These are phyloP conservation scores for Apostasia ramifera DNA, from an alignment of 106 monocot genomes.

Conservation along the genomic window DNA sequence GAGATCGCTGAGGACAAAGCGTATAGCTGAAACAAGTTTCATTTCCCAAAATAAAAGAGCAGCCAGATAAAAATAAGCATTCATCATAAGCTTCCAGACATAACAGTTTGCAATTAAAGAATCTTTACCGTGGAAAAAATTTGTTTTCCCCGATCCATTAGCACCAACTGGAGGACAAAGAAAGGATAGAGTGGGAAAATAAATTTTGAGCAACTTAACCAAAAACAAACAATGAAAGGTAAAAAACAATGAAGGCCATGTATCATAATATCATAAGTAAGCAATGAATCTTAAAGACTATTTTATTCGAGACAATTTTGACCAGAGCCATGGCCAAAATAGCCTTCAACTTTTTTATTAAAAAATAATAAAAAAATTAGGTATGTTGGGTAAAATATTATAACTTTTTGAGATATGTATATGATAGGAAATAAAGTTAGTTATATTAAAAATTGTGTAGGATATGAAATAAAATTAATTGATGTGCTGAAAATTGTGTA, in stretches of 20 bases:
- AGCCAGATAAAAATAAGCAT: conserved; percentile 5
- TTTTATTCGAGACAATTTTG: too few species aligned
- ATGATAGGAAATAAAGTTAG: too few species aligned
- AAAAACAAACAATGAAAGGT: background rate
- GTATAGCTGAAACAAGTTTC: conserved; percentile 57
- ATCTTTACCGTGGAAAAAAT: conserved; percentile 92
- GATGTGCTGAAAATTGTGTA: too few species aligned
- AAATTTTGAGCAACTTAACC: background rate
- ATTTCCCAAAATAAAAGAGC: conserved; percentile 3
- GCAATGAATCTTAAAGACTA: too few species aligned
- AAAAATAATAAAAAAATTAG: too few species aligned
- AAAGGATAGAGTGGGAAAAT: conserved; percentile 6
- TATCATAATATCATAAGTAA: too few species aligned
- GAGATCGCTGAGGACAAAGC: conserved; percentile 96
- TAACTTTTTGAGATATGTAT: too few species aligned
- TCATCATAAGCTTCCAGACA: background rate
- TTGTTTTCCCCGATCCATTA: conserved; percentile 98
- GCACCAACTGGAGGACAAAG: conserved; percentile 64
- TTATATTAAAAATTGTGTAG: too few species aligned
- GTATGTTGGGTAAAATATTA: too few species aligned
- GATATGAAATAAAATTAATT: too few species aligned
- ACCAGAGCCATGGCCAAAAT: too few species aligned
- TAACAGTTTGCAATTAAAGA: background rate
- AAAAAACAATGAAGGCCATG: background rate
- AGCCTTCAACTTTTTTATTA: too few species aligned